A percentile compares a stretch with the other conserved stretches of the same genome.
phyloP scores from a whole-genome alignment of 805 yeast genomes.

The Grigorovia humatica region DNA sequence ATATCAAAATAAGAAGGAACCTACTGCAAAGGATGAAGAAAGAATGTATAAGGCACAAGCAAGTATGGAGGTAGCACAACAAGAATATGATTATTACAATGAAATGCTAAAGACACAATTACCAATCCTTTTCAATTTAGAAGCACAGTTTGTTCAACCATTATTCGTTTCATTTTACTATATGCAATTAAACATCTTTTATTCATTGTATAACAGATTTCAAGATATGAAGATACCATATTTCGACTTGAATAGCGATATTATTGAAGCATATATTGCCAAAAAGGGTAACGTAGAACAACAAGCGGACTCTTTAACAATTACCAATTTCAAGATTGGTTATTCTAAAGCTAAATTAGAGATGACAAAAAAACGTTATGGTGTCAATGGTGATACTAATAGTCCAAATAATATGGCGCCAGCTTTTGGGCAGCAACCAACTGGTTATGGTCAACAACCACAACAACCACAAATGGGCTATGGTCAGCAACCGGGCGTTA shows the following conservation, averaged over 20 bases:
- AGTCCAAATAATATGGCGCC: background rate
- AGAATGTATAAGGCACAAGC: slow-evolving; percentile 81
- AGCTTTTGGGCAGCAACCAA: background rate
- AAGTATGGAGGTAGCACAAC: slow-evolving; percentile 81
- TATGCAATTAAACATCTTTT: slow-evolving; percentile 96
- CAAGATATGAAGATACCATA: slow-evolving; percentile 96
- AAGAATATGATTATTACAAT: slow-evolving; percentile 92
- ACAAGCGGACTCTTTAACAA: slow-evolving; percentile 76
- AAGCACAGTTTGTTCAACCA: slow-evolving; percentile 87
- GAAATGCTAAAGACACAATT: slow-evolving; percentile 86
- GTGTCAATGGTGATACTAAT: slow-evolving; percentile 23
- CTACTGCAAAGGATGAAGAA: slow-evolving; percentile 84
- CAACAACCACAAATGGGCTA: background rate
- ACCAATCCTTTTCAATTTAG: slow-evolving; percentile 78
- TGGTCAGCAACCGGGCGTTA: slow-evolving; percentile 2
- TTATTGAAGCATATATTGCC: slow-evolving; percentile 62
- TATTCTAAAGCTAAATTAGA: slow-evolving; percentile 80
- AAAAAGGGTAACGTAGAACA: slow-evolving; percentile 92
- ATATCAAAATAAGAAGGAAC: slow-evolving; percentile 72
- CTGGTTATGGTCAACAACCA: slow-evolving; percentile 1
- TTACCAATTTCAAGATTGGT: slow-evolving; percentile 83
- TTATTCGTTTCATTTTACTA: slow-evolving; percentile 87
- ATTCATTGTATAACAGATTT: slow-evolving; percentile 82
- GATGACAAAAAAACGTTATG: slow-evolving; percentile 68
- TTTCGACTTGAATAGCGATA: slow-evolving; percentile 78